phyloP scores from a whole-genome alignment of 2,329 filamentous ascomycete genomes.

The Helminthosporium solani region DNA sequence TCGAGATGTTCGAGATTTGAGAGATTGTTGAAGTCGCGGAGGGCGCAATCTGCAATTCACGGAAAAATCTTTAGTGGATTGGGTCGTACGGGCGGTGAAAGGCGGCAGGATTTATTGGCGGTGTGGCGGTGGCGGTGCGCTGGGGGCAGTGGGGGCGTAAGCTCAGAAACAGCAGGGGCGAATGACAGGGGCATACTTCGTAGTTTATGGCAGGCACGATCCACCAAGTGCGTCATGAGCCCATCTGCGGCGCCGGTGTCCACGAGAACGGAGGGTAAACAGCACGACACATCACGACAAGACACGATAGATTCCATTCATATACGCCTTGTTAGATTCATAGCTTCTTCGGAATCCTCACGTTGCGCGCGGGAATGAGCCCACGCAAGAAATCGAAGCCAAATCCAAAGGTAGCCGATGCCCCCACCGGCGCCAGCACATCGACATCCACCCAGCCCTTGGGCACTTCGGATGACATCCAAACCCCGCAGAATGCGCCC shows the following conservation, averaged over 20 bases:
- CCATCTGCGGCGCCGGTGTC: conserved; percentile 20
- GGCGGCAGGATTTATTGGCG: not conserved
- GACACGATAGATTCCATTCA: conserved; percentile 1
- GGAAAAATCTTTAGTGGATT: conserved; percentile 18
- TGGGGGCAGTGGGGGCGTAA: not conserved
- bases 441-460: conserved; percentile 14
- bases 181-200: not conserved
- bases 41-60: not conserved
- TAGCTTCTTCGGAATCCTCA: conserved; percentile 9
- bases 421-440: conserved; percentile 15
- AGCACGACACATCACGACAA: conserved; percentile 8
- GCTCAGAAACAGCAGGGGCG: not conserved
- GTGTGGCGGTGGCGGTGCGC: not conserved
- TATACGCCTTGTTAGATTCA: conserved; percentile 27
- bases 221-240: conserved; percentile 16
- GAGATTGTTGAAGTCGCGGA: conserved; percentile 13
- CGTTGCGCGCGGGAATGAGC: conserved; percentile 34
- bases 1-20: too few species aligned
- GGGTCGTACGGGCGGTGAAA: not conserved
- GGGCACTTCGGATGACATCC: conserved; percentile 17
- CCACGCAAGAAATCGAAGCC: conserved; percentile 47
- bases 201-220: conserved; percentile 1
- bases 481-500: conserved; percentile 15
- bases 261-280: conserved; percentile 17
- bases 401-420: conserved; percentile 32